Conservation (phyloP, 805 yeast genomes). For the Zygoascus ofunaensis region DNA sequence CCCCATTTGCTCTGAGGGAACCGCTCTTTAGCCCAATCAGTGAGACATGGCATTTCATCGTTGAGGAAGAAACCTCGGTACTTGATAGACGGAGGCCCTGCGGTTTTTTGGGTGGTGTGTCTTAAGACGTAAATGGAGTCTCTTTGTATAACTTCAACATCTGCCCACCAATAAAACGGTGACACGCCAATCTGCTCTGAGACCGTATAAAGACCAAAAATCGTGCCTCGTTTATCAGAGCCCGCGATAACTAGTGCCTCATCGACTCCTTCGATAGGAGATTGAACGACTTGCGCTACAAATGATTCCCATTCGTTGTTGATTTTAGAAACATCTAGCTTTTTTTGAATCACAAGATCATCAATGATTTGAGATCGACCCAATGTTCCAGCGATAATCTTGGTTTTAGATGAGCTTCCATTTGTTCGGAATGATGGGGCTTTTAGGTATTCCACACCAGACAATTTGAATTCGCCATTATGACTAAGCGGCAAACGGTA, state of each 20-base stretch:
- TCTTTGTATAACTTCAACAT: constrained; percentile 6
- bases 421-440: constrained; percentile 1
- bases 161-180: constrained; percentile 15
- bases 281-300: constrained; percentile 4
- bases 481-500: constrained; percentile 6
- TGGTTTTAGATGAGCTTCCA: constrained; percentile 5
- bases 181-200: constrained; percentile 15
- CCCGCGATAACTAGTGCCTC: constrained; percentile 14
- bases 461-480: background rate
- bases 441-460: constrained; percentile 6
- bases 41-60: constrained; percentile 13
- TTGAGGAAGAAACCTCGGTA: constrained; percentile 15
- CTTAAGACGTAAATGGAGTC: constrained; percentile 6
- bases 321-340: constrained; percentile 8
- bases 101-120: constrained; percentile 4
- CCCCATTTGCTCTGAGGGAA: constrained; percentile 8
- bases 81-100: constrained; percentile 13
- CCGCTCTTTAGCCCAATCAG: constrained; percentile 12
- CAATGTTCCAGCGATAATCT: constrained; percentile 12
- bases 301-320: constrained; percentile 13
- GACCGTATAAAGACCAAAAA: constrained; percentile 12
- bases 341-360: constrained; percentile 7
- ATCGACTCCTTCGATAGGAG: constrained; percentile 5
- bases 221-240: constrained; percentile 13
- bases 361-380: constrained; percentile 12